Conservation (phyloP, 2,329 filamentous ascomycete genomes). For the Dothideomycetes sp. region DNA sequence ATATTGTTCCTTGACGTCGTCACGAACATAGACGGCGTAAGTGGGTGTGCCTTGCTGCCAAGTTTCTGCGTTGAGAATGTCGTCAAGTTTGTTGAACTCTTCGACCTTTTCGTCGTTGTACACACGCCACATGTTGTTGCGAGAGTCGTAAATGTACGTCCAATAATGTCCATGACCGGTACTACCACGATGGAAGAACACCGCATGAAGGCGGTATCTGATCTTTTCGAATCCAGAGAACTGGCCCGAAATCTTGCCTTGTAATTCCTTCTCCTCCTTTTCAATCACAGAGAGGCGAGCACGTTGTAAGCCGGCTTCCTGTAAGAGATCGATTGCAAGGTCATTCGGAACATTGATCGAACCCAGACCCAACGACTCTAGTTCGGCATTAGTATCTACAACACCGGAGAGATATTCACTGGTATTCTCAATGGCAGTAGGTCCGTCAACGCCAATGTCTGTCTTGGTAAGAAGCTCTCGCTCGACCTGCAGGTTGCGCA, state of each 20-base stretch:
- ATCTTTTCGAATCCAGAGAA: constrained; percentile 57
- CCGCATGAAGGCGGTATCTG: constrained; percentile 76
- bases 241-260: constrained; percentile 44
- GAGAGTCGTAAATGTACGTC: constrained; percentile 92
- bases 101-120: constrained; percentile 87
- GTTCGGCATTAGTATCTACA: constrained; percentile 30
- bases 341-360: constrained; percentile 35
- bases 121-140: constrained; percentile 71
- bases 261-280: constrained; percentile 36
- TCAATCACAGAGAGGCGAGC: constrained; percentile 36
- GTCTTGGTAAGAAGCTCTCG: constrained; percentile 20
- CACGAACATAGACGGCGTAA: constrained; percentile 73
- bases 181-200: constrained; percentile 79
- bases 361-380: constrained; percentile 25
- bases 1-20: constrained; percentile 50
- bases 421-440: constrained; percentile 21
- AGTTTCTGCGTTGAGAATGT: constrained; percentile 60
- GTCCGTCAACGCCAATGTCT: constrained; percentile 21
- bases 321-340: constrained; percentile 35
- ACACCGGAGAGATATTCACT: constrained; percentile 38
- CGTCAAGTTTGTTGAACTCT: constrained; percentile 51
- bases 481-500: constrained; percentile 32
- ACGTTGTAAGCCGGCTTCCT: constrained; percentile 36
- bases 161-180: constrained; percentile 72
- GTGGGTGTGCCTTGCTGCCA: constrained; percentile 64